Conservation (phyloP, 129 eudicot genomes). For the Rutidosis leptorrhynchoides region DNA sequence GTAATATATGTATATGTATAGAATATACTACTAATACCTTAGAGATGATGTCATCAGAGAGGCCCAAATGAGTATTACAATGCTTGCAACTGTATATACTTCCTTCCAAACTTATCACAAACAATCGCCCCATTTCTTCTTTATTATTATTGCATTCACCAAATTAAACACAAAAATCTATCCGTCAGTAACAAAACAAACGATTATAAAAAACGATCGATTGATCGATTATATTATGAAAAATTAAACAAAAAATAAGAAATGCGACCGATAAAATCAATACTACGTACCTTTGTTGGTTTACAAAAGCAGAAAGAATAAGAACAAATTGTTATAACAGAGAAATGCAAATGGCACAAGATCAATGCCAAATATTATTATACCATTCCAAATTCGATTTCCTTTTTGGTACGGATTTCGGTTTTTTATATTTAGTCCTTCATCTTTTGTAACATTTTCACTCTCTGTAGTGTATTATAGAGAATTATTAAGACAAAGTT, state of each 20-base stretch:
- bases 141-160: not conserved
- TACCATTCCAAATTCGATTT: not conserved
- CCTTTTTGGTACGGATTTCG: not conserved
- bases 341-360: too few relatives aligned
- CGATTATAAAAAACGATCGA: not conserved
- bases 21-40: constrained; percentile 39
- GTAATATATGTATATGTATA: not conserved
- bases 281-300: not conserved
- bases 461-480: too few relatives aligned
- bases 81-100: constrained; percentile 52
- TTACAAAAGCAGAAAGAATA: not conserved
- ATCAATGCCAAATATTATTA: too few relatives aligned
- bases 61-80: constrained; percentile 53
- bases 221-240: too few relatives aligned
- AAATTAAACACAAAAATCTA: too few relatives aligned
- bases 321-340: not conserved
- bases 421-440: not conserved
- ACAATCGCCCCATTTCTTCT: constrained; percentile 52
- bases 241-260: too few relatives aligned
- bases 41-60: constrained; percentile 48
- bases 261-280: too few relatives aligned
- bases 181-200: not conserved
- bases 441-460: too few relatives aligned
- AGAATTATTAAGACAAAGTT: too few relatives aligned
- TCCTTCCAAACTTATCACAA: constrained; percentile 47